Evolutionary conservation across 176 grass and related monocot species (phyloP).

Genomic region (Miscanthus lutarioriparius): DNA sequence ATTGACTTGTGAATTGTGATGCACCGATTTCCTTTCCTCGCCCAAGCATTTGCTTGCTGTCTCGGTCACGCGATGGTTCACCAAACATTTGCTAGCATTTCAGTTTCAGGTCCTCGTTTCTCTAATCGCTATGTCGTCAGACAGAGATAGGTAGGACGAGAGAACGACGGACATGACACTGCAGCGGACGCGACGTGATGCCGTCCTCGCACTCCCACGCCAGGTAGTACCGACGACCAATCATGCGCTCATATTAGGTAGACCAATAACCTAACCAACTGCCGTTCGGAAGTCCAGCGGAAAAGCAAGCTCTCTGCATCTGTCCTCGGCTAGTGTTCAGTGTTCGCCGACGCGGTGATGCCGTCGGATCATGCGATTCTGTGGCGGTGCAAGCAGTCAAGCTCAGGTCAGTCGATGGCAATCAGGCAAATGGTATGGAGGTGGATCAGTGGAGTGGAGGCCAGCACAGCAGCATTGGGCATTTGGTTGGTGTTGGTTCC

Average conservation of each 20-base stretch:
- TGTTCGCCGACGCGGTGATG: not conserved
- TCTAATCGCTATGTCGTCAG: not conserved
- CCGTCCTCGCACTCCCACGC: conserved; percentile 3
- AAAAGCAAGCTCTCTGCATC: not conserved
- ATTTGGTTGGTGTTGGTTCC: not conserved
- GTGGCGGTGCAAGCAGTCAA: not conserved
- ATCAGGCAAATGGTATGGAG: not conserved
- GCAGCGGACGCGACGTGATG: not conserved
- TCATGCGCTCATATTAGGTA: not conserved
- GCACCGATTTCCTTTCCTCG: not conserved
- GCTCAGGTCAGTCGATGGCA: not conserved
- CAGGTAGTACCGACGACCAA: not conserved
- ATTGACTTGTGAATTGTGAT: not conserved
- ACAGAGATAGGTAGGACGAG: not conserved
- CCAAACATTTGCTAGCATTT: not conserved
- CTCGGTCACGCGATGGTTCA: conserved; percentile 17
- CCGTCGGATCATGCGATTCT: too few species aligned
- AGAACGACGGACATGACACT: not conserved
- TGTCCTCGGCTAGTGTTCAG: not conserved
- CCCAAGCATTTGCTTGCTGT: not conserved
- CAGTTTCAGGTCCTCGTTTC: not conserved
- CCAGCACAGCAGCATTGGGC: not conserved
- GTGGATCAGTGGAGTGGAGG: not conserved
- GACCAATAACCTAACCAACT: conserved; percentile 9
- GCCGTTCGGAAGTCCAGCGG: not conserved